Conservation (phyloP, 2,329 filamentous ascomycete species). For the Exophiala phaeomuriformis region DNA sequence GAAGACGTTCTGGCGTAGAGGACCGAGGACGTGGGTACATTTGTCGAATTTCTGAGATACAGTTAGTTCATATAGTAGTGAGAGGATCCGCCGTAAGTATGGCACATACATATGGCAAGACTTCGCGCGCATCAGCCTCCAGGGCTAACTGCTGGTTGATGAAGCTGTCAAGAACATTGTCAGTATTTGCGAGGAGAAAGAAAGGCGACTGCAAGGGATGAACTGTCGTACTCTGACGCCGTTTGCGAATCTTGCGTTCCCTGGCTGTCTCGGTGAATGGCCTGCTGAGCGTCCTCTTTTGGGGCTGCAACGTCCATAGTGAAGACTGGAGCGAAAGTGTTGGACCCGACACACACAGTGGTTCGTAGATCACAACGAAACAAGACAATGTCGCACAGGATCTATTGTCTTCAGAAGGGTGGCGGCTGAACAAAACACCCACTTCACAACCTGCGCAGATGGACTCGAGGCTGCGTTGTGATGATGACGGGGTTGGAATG, state of each 20-base stretch:
- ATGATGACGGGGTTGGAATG: too few species aligned
- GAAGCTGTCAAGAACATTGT: slow-evolving; percentile 42
- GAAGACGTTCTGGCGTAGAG: slow-evolving; percentile 80
- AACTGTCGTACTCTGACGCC: slow-evolving; percentile 54
- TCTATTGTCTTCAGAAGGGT: too few species aligned
- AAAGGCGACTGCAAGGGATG: neutral
- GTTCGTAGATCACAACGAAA: too few species aligned
- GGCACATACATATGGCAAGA: slow-evolving; percentile 71
- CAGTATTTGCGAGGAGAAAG: neutral
- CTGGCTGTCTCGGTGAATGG: slow-evolving; percentile 1
- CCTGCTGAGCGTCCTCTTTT: slow-evolving; percentile 1
- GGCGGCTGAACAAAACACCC: too few species aligned
- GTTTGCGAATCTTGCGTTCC: slow-evolving; percentile 60
- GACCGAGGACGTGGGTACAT: slow-evolving; percentile 83
- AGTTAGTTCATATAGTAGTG: slow-evolving; percentile 19
- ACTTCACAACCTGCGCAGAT: too few species aligned
- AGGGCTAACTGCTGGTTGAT: slow-evolving; percentile 83
- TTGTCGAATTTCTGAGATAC: slow-evolving; percentile 71
- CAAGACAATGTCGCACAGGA: too few species aligned
- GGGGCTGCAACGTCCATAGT: slow-evolving; percentile 13
- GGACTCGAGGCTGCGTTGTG: too few species aligned
- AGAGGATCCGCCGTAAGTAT: neutral
- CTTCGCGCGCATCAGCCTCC: slow-evolving; percentile 90
- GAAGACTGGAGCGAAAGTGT: neutral
- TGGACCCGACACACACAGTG: too few species aligned